Conservation (phyloP, 495 filamentous ascomycete species). For the Sabuloglossum arenarium region DNA sequence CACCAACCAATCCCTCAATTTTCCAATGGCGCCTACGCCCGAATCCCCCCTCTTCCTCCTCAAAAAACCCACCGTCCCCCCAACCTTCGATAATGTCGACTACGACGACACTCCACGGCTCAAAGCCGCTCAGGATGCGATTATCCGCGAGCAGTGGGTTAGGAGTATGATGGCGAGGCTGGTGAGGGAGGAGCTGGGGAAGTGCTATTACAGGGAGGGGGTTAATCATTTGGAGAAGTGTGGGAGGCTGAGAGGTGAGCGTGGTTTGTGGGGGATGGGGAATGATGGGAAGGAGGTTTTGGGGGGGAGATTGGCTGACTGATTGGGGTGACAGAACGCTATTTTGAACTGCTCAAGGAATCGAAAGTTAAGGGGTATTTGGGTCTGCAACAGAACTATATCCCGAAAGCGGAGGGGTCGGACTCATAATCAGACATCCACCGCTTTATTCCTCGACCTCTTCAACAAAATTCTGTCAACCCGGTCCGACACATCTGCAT, state of each 20-base stretch:
- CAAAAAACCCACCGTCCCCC: conserved; percentile 82
- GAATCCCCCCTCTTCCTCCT: conserved; percentile 84
- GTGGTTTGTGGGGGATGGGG: not conserved
- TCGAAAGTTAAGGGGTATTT: conserved; percentile 73
- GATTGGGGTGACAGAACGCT: conserved; percentile 44
- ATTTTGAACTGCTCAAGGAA: conserved; percentile 74
- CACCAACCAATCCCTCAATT: not conserved
- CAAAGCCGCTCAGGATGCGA: conserved; percentile 84
- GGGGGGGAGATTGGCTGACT: not conserved
- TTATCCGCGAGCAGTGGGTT: conserved; percentile 95
- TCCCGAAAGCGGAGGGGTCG: conserved; percentile 23
- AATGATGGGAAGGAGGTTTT: not conserved
- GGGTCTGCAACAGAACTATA: conserved; percentile 81
- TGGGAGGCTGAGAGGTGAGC: conserved; percentile 70
- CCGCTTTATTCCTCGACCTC: no score
- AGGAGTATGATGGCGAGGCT: conserved; percentile 90
- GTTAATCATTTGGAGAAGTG: conserved; percentile 98
- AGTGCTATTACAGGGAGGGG: conserved; percentile 86
- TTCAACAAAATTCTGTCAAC: no score
- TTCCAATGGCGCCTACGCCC: conserved; percentile 51
- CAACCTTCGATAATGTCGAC: conserved; percentile 93
- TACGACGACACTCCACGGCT: conserved; percentile 77
- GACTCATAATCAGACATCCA: not conserved
- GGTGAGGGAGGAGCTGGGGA: conserved; percentile 81
- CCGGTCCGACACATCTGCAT: no score